These are phyloP conservation scores for Globisporangium camurandrum DNA, from an alignment of 352 stramenopile genomes.

Conservation along the genomic window DNA sequence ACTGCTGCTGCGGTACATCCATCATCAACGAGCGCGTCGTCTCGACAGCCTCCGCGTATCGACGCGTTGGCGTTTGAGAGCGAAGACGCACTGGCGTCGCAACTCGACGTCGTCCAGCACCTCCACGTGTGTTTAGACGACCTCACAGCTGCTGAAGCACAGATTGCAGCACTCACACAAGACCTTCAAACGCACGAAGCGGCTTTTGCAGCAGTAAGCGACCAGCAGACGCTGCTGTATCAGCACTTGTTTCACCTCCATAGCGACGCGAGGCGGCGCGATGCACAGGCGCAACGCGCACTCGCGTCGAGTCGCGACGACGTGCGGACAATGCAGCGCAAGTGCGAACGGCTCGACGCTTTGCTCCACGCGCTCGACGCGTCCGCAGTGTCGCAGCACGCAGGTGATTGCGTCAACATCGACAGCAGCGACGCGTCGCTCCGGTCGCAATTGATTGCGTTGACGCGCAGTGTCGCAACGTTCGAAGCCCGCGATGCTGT, in stretches of 20 bases:
- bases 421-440: slow-evolving; percentile 28
- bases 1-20: too few species aligned
- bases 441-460: slow-evolving; percentile 42
- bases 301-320: slow-evolving; percentile 15
- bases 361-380: slow-evolving; percentile 32
- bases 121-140: slow-evolving; percentile 68
- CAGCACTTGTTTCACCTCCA: slow-evolving; percentile 67
- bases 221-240: slow-evolving; percentile 70
- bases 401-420: slow-evolving; percentile 1
- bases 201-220: slow-evolving; percentile 47
- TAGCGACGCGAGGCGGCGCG: slow-evolving; percentile 26
- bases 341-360: slow-evolving; percentile 49
- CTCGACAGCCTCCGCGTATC: too few species aligned
- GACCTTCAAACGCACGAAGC: slow-evolving; percentile 43
- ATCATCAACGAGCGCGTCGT: too few species aligned
- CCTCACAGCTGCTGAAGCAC: slow-evolving; percentile 30
- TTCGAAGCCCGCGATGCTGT: slow-evolving; percentile 81
- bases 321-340: slow-evolving; percentile 36
- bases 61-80: slow-evolving; percentile 40
- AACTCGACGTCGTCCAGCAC: slow-evolving; percentile 55
- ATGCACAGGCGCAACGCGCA: slow-evolving; percentile 24
- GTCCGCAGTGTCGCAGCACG: slow-evolving; percentile 9
- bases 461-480: slow-evolving; percentile 65
- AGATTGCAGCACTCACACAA: slow-evolving; percentile 38
- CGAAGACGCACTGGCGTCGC: slow-evolving; percentile 44